Base-by-base conservation (phyloP, 805 yeast species). In the Saturnispora gosingensis region DNA sequence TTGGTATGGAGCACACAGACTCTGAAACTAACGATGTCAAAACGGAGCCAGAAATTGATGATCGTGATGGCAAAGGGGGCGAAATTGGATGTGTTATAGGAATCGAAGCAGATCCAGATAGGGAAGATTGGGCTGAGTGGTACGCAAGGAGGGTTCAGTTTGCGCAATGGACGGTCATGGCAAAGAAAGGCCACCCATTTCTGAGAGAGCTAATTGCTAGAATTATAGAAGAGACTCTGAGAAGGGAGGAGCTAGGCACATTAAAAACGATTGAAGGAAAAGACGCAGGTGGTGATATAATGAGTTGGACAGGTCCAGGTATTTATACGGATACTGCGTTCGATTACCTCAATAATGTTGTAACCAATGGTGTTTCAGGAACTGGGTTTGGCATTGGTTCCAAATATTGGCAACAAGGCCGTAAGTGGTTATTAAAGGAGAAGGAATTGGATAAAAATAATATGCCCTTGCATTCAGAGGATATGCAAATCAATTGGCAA, bases 231-330 rank as follows among this genome's bases (percentile, higher is more conserved):
- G 75, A 79, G 22, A 91, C 98, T 0, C 68, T 87, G 35, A 66
- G 76, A 32, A 76, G 83, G 53, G 68, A 76, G 55, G 54, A 60
- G 16, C 66, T 67, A n/a, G 81, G 81, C 0, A 62, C 63, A 3
- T 69, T 86, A 50, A 62, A 64, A 0, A 67, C 72, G 48, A 69
- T 78, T 0, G 68, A 73, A 45, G 83, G 86, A 5, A 77, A 79
- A 57, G 83, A 83, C 56, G 68, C 73, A 8, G 95, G 95, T 5
- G 82, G 82, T 20, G 89, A 84, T 62, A 78, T 88, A 49, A 87
- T 88, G 95, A 78, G 84, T 61, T 88, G 96, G 96, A 88, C 98
- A 0, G 99, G 99, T 0, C 96, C 98, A 0, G 98, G 95, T 1
- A 80, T 88, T 22, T 93, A 90, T 81, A 91, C 99, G 0, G 98